Evolutionary conservation across 352 stramenopile genomes (phyloP).

Genomic region (Phytophthora pinifolia): DNA sequence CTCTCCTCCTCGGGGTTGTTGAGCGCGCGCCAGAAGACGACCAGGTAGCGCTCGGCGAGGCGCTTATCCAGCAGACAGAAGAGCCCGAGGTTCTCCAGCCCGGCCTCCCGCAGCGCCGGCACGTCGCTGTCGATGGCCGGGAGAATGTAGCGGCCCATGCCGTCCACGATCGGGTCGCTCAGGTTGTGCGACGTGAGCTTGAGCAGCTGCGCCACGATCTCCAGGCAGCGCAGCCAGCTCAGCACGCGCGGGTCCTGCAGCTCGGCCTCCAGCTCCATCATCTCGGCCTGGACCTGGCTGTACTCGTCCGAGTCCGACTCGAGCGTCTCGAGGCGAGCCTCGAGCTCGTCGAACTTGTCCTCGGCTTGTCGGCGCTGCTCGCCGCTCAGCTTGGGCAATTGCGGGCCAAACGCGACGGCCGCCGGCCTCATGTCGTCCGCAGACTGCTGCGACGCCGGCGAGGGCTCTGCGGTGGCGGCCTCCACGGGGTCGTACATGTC

Average conservation of each 20-base stretch:
- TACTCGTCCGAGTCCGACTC: conserved; percentile 66
- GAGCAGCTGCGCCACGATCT: conserved; percentile 73
- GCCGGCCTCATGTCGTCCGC: no score
- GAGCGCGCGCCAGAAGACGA: conserved; percentile 78
- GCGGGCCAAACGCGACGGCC: conserved; percentile 24
- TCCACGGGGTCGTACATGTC: conserved; percentile 80
- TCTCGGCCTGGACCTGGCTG: conserved; percentile 58
- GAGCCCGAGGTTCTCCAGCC: conserved; percentile 72
- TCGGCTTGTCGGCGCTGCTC: conserved; percentile 58
- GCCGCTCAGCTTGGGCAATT: conserved; percentile 38
- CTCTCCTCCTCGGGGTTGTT: conserved; percentile 80
- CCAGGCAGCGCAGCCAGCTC: conserved; percentile 67
- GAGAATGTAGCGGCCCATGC: conserved; percentile 74
- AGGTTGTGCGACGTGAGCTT: conserved; percentile 71
- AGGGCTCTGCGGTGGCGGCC: conserved; percentile 18
- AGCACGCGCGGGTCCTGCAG: conserved; percentile 75
- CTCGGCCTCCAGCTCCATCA: conserved; percentile 61
- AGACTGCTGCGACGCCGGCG: neutral
- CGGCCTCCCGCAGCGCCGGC: conserved; percentile 64
- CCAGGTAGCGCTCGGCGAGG: conserved; percentile 64
- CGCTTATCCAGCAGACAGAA: conserved; percentile 73
- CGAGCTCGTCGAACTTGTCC: conserved; percentile 63
- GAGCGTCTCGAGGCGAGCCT: conserved; percentile 54
- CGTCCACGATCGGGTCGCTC: conserved; percentile 62
- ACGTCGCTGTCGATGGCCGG: conserved; percentile 79